A percentile compares a stretch with the other conserved stretches of the same genome.
Conservation (phyloP, 441 rosid species). For the Erodium trifolium region DNA sequence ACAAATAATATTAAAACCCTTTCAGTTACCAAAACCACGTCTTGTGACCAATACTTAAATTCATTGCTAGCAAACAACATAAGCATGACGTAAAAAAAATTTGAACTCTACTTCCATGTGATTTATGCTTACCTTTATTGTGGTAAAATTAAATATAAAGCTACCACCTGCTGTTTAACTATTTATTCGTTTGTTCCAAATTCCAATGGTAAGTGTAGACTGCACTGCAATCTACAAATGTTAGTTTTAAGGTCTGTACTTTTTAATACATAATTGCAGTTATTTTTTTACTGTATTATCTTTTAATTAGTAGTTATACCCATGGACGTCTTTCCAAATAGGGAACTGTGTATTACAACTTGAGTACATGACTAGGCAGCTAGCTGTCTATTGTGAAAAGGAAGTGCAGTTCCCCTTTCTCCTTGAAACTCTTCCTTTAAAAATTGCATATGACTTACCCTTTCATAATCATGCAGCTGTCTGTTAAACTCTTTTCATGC, state of each 20-base stretch:
- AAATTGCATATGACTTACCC: background rate
- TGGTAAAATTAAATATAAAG: background rate
- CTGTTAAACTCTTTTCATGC: background rate
- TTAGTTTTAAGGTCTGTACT: background rate
- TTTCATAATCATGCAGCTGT: background rate
- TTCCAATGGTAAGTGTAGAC: background rate
- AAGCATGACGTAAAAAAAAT: background rate
- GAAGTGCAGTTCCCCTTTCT: background rate
- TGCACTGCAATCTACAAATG: background rate
- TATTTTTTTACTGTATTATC: background rate
- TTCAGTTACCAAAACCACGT: background rate
- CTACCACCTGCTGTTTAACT: background rate
- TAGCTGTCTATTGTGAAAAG: background rate
- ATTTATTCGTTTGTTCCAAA: background rate
- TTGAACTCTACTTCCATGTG: background rate
- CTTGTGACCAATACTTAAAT: background rate
- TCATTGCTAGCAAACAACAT: background rate
- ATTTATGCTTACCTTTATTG: background rate
- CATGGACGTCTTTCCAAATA: background rate
- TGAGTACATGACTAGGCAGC: background rate
- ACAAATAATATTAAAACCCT: background rate
- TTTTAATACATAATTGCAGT: background rate
- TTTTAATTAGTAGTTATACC: background rate
- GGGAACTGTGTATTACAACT: background rate
- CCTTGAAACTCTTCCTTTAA: background rate